Conservation (phyloP, 345 rosid species). For the Heritiera fomes region DNA sequence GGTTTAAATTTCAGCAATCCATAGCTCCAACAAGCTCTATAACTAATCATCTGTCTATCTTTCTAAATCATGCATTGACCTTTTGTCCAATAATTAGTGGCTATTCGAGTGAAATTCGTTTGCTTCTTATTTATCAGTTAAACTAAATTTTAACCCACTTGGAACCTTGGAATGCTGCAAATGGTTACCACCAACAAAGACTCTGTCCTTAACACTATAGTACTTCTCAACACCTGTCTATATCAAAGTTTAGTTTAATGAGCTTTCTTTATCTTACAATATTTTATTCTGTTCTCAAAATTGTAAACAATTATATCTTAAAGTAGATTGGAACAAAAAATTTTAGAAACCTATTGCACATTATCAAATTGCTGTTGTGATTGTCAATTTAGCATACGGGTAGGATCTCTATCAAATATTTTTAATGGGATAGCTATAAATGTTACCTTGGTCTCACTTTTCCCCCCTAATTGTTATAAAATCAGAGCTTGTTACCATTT, state of each 20-base stretch:
- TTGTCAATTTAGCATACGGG: background rate
- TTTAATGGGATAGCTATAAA: background rate
- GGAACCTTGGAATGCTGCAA: too few species aligned
- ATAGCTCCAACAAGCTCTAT: too few species aligned
- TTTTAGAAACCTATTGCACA: background rate
- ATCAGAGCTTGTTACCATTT: background rate
- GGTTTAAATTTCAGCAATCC: too few species aligned
- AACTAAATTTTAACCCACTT: too few species aligned
- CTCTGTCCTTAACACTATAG: background rate
- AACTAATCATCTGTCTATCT: too few species aligned
- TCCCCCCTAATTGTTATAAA: background rate
- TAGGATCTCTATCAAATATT: background rate
- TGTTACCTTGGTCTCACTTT: background rate
- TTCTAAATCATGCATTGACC: too few species aligned
- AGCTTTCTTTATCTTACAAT: background rate
- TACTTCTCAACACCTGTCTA: background rate
- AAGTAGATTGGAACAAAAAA: background rate
- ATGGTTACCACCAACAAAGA: background rate
- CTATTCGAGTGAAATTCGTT: too few species aligned
- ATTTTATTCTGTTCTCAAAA: background rate
- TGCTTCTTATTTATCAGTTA: too few species aligned
- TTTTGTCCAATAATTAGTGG: too few species aligned
- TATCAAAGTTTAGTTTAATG: background rate
- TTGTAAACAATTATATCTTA: background rate
- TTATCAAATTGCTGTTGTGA: background rate